Evolutionary conservation across 345 rosid species (phyloP), one percentile per base, ranked within the genome.

Genomic region (Sonneratia alba): DNA sequence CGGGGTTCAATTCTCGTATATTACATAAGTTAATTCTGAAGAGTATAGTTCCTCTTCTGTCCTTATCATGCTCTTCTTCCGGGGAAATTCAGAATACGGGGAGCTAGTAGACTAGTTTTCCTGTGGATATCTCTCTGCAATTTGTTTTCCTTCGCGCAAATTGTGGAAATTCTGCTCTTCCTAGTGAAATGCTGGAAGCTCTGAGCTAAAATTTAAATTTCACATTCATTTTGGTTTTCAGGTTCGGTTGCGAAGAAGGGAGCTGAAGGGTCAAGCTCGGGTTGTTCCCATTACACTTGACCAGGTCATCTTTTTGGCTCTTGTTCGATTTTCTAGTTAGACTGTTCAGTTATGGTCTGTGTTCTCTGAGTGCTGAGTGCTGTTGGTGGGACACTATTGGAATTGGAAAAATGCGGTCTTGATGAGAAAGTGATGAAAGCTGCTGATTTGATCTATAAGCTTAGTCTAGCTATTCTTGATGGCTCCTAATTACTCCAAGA

Each of bases 281-380:
- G 91, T 93, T 77, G 96, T 93, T 66, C 98, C 97, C 71, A 83
- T 94, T 77, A 87, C 86, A 47, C 98, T 91, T 12, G 98, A 91
- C 76, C 95, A 94, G 97, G 97, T 94, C 16, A 22, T 40, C 38
- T 74, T 6, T 12, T 59, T 70, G 8, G 43, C 36, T 38, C 36
- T 43, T 56, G 53, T n/a, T 27, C 15, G 15, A n/a, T 32, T 38
- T n/a, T 59, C 45, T 22, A 36, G 45, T n/a, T 32, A 32, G 40
- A 59, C 24, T 48, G 57, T 62, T 59, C 37, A 4, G 12, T 11
- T 24, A 13, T 24, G 5, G 27, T 24, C 36, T 2, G 4, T 61
- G 66, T 22, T 9, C 3, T 56, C 6, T 56, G 11, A 56, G 11
- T 56, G 32, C 32, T 27, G 32, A 27, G 32, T 27, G 32, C 32